Base-by-base conservation (phyloP, 345 rosid species). In the Noccaea caerulescens region DNA sequence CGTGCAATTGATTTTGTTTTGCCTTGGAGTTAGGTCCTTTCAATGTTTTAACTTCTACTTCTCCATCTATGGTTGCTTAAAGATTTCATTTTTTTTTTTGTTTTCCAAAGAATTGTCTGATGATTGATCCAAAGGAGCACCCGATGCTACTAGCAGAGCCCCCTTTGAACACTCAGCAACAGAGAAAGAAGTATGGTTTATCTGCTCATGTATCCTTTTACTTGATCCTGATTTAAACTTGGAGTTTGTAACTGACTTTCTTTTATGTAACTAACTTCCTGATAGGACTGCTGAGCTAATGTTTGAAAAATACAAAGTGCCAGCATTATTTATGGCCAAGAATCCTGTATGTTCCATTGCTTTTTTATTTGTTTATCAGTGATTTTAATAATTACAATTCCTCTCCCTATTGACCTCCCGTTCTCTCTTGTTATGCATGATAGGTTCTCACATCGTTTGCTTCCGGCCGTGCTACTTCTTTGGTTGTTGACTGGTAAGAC, bases 121-220 rank as follows among this genome's bases (percentile, higher is more conserved):
- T 86, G 73, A 59, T 88, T 82, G 98, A 93, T 85, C 91, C 97
- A 9, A 90, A 80, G 73, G 97, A 93, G 82, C 98, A 90, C 58
- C 98, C 97, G 3, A 88, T 93, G 97, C 85, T 93, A 41, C 90
- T 93, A 66, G 92, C 98, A 0, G 97, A 90, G 63, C 97, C 91
- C 47, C 87, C 96, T 63, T 84, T 82, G 46, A 93, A 87, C 82
- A 70, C 75, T 11, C 97, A 86, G 56, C 96, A 86, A 25, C 92
- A 91, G 74, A 86, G 98, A 84, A 96, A 93, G 76, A 88, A 84
- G 98, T 63, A 4, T 81, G 63, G 66, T 45, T 52, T 68, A 37
- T 47, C 13, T 23, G 8, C 7, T 63, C n/a, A 23, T n/a, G 33
- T 8, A 41, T 41, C 3, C 18, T 25, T 57, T 20, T 5, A n/a